Evolutionary conservation across 2,329 filamentous ascomycete genomes (phyloP).

Genomic region (Alternaria triticimaculans): DNA sequence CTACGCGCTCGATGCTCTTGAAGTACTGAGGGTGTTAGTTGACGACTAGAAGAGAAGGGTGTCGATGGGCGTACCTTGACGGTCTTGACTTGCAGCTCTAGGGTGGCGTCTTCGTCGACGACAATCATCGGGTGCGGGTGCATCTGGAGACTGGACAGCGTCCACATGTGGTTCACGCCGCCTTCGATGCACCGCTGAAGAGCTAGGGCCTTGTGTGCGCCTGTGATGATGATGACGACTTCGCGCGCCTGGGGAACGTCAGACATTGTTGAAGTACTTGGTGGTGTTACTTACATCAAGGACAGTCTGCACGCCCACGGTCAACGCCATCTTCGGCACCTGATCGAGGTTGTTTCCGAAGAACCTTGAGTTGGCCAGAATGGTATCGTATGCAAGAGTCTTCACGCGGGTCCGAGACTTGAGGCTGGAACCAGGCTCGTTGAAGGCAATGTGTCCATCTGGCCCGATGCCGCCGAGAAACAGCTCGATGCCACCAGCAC

Average conservation of each 20-base stretch:
- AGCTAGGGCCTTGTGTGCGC: conserved; percentile 80
- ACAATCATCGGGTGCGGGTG: conserved; percentile 84
- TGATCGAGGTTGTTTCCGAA: conserved; percentile 75
- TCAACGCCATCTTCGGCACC: conserved; percentile 83
- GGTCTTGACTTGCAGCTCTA: conserved; percentile 57
- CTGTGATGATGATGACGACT: conserved; percentile 82
- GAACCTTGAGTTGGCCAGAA: conserved; percentile 84
- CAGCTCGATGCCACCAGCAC: conserved; percentile 79
- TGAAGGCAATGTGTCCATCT: conserved; percentile 90
- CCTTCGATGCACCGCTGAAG: conserved; percentile 82
- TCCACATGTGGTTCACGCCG: conserved; percentile 91
- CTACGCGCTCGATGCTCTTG: conserved; percentile 58
- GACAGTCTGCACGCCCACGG: conserved; percentile 83
- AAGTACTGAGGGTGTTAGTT: conserved; percentile 50
- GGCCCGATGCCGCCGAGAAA: conserved; percentile 86
- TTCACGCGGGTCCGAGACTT: conserved; percentile 82
- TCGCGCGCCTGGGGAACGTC: conserved; percentile 64
- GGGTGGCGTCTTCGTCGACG: conserved; percentile 74
- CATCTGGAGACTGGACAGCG: conserved; percentile 78
- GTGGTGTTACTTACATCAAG: conserved; percentile 62
- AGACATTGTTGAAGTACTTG: conserved; percentile 18
- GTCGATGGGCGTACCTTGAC: conserved; percentile 37
- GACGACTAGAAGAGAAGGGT: background rate
- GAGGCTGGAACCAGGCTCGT: conserved; percentile 83
- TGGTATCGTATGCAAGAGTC: conserved; percentile 86